Base-by-base conservation (phyloP, 1,139 yeast genomes). In the Geotrichum australiense region DNA sequence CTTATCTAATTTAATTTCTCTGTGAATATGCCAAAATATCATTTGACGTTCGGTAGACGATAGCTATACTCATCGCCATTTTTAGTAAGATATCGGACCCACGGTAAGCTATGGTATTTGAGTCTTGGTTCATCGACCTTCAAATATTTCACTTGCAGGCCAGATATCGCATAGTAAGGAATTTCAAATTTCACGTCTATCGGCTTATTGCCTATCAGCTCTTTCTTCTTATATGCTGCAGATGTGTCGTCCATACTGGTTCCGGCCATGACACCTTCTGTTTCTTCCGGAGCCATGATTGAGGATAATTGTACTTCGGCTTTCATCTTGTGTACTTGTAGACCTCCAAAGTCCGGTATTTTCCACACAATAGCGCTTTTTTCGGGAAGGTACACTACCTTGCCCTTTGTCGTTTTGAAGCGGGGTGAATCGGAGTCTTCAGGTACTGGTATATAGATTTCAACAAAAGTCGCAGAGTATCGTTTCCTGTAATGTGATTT, bases 131-230 rank as follows among this genome's bases (percentile, higher is more conserved):
- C 96, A 51, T 80, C 79, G 48, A 87, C 85, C 58, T 87, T 79
- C 58, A 87, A 72, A 61, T 87, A 91, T 49, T 95, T 78, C 34
- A 91, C 96, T 62, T 91, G 96, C 46, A 91, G 76, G 4, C 98
- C 98, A 42, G 91, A 78, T 4, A 95, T 84, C 10, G 96, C 91
- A 58, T 86, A 81, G 56, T 93, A 93, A 12, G 97, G 98, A 60
- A 91, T 89, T 55, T 87, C 93, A 57, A 91, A 91, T 53, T 82
- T 83, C 38, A 89, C 83, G 56, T 82, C 82, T 7, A 62, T 57
- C 1, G 67, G 67, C 39, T 51, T 52, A 31, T 48, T 47, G 27
- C 37, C 37, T 24, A 43, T 39, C 14, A 41, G 21, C 34, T 35
- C 41, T 37, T 29, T 26, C 33, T 44, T 37, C 21, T 45, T 33